Percentiles rank a stretch among this genome's conserved stretches.
These are phyloP conservation scores for Cryptosporidium sp. DNA, from an alignment of 169 alveolate genomes.

Conservation along the genomic window DNA sequence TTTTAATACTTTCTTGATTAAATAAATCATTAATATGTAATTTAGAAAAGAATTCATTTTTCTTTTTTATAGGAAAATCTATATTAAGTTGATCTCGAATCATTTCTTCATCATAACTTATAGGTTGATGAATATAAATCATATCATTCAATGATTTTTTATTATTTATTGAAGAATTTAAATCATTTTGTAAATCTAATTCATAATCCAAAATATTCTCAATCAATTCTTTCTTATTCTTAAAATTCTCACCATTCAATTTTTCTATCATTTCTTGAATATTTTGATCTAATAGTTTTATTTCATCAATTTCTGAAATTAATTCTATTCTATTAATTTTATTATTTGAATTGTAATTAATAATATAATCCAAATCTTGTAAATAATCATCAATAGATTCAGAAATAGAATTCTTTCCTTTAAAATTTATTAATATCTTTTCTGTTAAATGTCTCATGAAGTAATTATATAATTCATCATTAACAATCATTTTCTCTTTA, in stretches of 20 bases:
- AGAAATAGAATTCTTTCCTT: too few species aligned
- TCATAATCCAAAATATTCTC: neutral
- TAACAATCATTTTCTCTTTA: neutral
- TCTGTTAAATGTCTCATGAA: neutral
- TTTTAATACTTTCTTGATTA: neutral
- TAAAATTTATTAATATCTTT: neutral
- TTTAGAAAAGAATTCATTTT: neutral
- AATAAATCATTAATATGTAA: neutral
- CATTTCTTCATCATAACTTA: constrained; percentile 36
- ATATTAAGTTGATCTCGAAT: neutral
- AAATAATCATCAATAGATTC: constrained; percentile 7
- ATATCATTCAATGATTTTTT: neutral
- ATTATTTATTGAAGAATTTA: neutral
- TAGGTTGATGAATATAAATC: constrained; percentile 38
- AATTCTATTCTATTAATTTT: neutral
- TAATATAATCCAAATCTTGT: neutral
- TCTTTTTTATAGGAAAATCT: neutral
- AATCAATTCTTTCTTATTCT: neutral
- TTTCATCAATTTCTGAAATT: neutral
- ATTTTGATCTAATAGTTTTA: neutral
- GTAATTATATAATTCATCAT: neutral
- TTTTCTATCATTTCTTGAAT: neutral
- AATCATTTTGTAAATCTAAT: neutral
- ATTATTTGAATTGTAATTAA: neutral
- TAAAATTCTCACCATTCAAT: neutral